Evolutionary conservation across 805 yeast species (phyloP), one percentile per base, ranked within the genome.

Genomic region (Lachancea cidri): DNA sequence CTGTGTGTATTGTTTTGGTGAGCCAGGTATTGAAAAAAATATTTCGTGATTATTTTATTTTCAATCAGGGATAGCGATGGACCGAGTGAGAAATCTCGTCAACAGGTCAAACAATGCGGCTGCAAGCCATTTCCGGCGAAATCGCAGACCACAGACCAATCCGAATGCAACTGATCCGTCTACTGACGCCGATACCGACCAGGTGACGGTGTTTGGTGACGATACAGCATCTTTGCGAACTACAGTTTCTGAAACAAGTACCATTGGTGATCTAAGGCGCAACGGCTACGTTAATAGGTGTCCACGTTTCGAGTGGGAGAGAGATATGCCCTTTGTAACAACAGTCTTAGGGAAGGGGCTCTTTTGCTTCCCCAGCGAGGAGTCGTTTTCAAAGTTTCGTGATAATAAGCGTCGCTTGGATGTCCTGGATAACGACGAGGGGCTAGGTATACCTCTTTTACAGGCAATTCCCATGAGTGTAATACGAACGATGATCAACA

Each of bases 301-400:
- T 17, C 65, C 65, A 4, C 41, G 46, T 8, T 58, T 59, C 19
- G 43, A 39, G 6, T 42, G 49, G 9, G 37, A 35, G 7, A 51
- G 72, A 31, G 49, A 55, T 3, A 40, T 67, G 24, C 68, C 67
- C 0, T 54, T 67, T 13, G 57, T 58, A 0, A 58, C 68, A 2
- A 47, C 60, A 3, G 24, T 65, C 15, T 49, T 67, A 32, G 60
- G 63, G 19, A 64, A 63, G 35, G 73, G 73, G 1, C 47, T 64
- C 33, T 64, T 48, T 40, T 57, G 64, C n/a, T 67, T 67, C 47
- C 64, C 71, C 3, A 63, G 68, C 25, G 65, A 64, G 33, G 43
- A 48, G 11, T 54, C 71, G 2, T 54, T 60, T 14, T 35, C 47
- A 7, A 27, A 35, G 8, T 68, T 50, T 40, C 49, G 58, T 32